Evolutionary conservation across 805 yeast species (phyloP).

Genomic region (Metschnikowia similis): DNA sequence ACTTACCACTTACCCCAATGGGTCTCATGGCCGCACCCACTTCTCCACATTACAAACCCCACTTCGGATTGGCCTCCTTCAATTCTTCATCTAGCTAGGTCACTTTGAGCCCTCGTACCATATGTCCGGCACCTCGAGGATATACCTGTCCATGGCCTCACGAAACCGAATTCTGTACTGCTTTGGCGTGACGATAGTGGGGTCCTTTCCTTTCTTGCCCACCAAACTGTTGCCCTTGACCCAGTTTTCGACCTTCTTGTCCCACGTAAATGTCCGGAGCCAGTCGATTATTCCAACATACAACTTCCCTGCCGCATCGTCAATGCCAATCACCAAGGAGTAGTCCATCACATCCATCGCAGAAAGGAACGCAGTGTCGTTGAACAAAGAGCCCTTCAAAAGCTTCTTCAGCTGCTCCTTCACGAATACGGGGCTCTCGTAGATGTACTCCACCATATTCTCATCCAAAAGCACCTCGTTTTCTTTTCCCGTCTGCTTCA

Average conservation of each 20-base stretch:
- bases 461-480: conserved; percentile 94
- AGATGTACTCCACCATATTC: conserved; percentile 96
- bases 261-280: conserved; percentile 97
- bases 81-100: neutral
- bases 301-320: conserved; percentile 56
- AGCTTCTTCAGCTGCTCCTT: conserved; percentile 86
- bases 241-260: conserved; percentile 96
- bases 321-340: conserved; percentile 90
- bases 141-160: conserved; percentile 96
- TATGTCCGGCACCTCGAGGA: conserved; percentile 88
- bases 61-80: too few relatives aligned
- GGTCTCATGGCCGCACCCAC: too few relatives aligned
- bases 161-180: conserved; percentile 92
- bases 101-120: conserved; percentile 38
- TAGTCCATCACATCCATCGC: conserved; percentile 99
- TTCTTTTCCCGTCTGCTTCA: conserved; percentile 90
- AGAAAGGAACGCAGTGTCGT: conserved; percentile 88
- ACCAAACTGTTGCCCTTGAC: conserved; percentile 93
- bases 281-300: conserved; percentile 95
- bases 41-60: too few relatives aligned
- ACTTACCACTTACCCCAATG: too few relatives aligned
- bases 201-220: conserved; percentile 79
- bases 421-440: conserved; percentile 92
- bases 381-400: conserved; percentile 85
- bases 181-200: conserved; percentile 95